These are phyloP conservation scores for Fraxinus angustifolia DNA, from an alignment of 305 asterid genomes.

Conservation along the genomic window DNA sequence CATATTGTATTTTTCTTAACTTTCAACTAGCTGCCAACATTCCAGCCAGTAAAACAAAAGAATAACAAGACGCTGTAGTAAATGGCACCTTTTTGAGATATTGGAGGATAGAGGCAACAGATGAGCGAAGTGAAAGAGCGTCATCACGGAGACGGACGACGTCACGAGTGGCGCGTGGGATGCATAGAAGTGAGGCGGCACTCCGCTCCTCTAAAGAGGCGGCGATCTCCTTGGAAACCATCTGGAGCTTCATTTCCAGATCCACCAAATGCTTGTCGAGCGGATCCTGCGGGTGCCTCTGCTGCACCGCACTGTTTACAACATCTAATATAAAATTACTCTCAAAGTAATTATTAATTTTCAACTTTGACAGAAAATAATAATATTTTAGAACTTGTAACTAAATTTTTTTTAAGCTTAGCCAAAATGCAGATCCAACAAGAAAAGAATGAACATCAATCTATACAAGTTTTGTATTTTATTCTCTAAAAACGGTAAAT, in stretches of 20 bases:
- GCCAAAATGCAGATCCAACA: not conserved
- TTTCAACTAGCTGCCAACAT: not conserved
- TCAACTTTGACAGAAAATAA: not conserved
- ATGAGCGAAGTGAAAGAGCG: slow-evolving; percentile 75
- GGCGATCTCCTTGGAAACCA: slow-evolving; percentile 93
- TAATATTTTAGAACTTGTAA: not conserved
- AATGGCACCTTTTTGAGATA: slow-evolving; percentile 65
- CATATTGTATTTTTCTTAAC: not conserved
- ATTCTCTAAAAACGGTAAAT: not conserved
- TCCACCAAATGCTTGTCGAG: slow-evolving; percentile 86
- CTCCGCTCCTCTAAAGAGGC: slow-evolving; percentile 94
- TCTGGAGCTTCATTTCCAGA: slow-evolving; percentile 97
- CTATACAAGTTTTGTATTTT: not conserved
- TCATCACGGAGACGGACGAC: slow-evolving; percentile 90
- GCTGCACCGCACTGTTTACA: slow-evolving; percentile 53
- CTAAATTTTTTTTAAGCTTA: not conserved
- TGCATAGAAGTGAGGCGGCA: slow-evolving; percentile 81
- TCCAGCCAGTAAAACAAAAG: not conserved
- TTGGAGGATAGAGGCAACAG: slow-evolving; percentile 71
- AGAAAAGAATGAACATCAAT: not conserved
- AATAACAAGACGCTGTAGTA: not conserved
- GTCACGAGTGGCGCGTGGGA: slow-evolving; percentile 94
- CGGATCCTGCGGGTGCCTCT: slow-evolving; percentile 84
- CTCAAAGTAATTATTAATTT: too few relatives aligned
- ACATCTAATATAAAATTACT: too few relatives aligned